A percentile compares a stretch with the other conserved stretches of the same genome.
These are phyloP conservation scores for Cephaloascus fragrans DNA, from an alignment of 805 yeast species.

Conservation along the genomic window DNA sequence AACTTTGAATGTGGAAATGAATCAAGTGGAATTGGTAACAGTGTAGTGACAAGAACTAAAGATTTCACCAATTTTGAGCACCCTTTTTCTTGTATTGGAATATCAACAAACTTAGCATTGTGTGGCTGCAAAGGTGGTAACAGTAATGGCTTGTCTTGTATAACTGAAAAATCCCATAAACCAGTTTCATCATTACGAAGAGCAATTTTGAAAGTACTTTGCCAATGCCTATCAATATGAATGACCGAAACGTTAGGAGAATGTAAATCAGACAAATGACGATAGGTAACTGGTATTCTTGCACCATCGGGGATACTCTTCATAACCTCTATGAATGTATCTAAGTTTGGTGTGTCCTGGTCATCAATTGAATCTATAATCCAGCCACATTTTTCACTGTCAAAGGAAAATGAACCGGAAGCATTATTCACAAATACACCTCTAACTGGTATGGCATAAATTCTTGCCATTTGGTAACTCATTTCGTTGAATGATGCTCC, in stretches of 20 bases:
- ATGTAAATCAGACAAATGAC: conserved; percentile 76
- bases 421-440: conserved; percentile 80
- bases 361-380: conserved; percentile 71
- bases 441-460: conserved; percentile 70
- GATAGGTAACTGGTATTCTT: conserved; percentile 59
- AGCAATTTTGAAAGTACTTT: conserved; percentile 59
- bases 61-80: conserved; percentile 53
- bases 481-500: conserved; percentile 84
- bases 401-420: conserved; percentile 63
- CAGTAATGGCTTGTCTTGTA: conserved; percentile 55
- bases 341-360: conserved; percentile 61
- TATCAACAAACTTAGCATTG: conserved; percentile 59
- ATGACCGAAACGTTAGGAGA: conserved; percentile 58
- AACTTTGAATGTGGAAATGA: conserved; percentile 56
- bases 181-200: conserved; percentile 47
- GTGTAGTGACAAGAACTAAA: conserved; percentile 60
- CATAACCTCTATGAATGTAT: conserved; percentile 72
- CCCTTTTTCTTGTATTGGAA: conserved; percentile 47
- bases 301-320: conserved; percentile 65
- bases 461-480: conserved; percentile 83
- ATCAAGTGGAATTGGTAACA: conserved; percentile 65
- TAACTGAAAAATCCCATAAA: conserved; percentile 41
- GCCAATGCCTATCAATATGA: conserved; percentile 82
- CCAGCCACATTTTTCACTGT: conserved; percentile 66
- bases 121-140: conserved; percentile 43